These are phyloP conservation scores for Moesziomyces sp. DNA, from an alignment of 1,284 basidiomycete genomes.

Conservation along the genomic window DNA sequence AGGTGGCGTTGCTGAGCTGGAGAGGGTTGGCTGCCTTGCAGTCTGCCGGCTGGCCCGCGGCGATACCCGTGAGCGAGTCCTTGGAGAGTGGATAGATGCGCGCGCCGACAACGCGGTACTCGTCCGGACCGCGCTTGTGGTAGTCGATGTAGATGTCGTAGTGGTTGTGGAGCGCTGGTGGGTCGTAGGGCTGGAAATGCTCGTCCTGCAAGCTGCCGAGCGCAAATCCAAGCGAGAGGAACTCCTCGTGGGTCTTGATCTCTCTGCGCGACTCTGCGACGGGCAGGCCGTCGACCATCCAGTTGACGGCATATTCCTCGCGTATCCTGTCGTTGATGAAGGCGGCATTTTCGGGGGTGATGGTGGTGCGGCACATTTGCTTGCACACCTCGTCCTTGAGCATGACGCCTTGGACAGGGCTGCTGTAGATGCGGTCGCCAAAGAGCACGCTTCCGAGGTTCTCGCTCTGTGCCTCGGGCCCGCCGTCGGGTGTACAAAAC, in stretches of 20 bases:
- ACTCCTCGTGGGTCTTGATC: slow-evolving; percentile 65
- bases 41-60: slow-evolving; percentile 23
- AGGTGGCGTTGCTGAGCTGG: slow-evolving; percentile 71
- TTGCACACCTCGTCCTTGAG: slow-evolving; percentile 78
- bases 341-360: slow-evolving; percentile 79
- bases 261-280: slow-evolving; percentile 72
- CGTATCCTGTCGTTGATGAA: slow-evolving; percentile 92
- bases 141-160: slow-evolving; percentile 65
- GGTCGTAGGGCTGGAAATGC: slow-evolving; percentile 67
- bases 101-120: slow-evolving; percentile 66
- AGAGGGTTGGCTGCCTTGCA: slow-evolving; percentile 50
- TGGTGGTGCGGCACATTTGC: slow-evolving; percentile 76
- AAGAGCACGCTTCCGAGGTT: slow-evolving; percentile 92
- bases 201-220: slow-evolving; percentile 62
- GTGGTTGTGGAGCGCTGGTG: slow-evolving; percentile 66
- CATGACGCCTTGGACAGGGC: slow-evolving; percentile 86
- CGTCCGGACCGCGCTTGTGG: slow-evolving; percentile 57
- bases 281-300: slow-evolving; percentile 93
- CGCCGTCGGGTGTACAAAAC: slow-evolving; percentile 84
- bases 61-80: slow-evolving; percentile 42
- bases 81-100: slow-evolving; percentile 59
- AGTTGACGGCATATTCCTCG: slow-evolving; percentile 93
- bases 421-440: slow-evolving; percentile 93
- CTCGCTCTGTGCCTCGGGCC: slow-evolving; percentile 83
- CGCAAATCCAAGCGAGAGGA: slow-evolving; percentile 74